Evolutionary conservation across 2,329 filamentous ascomycete species (phyloP).

Genomic region (Akanthomyces muscarius): DNA sequence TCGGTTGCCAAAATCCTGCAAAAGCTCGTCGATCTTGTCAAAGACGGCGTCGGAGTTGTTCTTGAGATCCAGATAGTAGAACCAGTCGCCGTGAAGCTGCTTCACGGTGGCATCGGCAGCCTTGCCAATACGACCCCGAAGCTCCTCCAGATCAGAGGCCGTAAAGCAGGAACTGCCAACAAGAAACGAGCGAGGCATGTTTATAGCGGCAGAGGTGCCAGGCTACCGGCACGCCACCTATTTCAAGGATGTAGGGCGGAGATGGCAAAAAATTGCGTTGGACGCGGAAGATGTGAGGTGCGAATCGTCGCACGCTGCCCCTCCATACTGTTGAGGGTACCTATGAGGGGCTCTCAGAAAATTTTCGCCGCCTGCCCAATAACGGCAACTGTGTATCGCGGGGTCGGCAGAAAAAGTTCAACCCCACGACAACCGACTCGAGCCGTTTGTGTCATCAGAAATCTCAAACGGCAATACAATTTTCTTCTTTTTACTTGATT

Average conservation of each 20-base stretch:
- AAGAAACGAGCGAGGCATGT: conserved; percentile 35
- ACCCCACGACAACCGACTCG: not conserved
- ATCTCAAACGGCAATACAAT: not conserved
- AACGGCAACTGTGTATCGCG: conserved; percentile 4
- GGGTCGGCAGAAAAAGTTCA: conserved; percentile 12
- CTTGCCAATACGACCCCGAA: conserved; percentile 43
- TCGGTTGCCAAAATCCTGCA: conserved; percentile 36
- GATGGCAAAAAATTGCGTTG: conserved; percentile 7
- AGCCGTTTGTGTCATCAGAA: not conserved
- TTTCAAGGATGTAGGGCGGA: conserved; percentile 10
- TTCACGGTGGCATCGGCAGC: conserved; percentile 41
- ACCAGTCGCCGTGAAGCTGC: conserved; percentile 50
- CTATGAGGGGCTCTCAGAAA: conserved; percentile 12
- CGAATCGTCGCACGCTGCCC: not conserved
- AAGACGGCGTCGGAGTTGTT: conserved; percentile 41
- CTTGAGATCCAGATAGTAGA: conserved; percentile 64
- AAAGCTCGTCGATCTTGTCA: conserved; percentile 44
- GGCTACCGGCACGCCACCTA: conserved; percentile 12
- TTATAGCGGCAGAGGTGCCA: conserved; percentile 18
- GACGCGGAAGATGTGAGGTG: conserved; percentile 4
- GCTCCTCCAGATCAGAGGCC: conserved; percentile 40
- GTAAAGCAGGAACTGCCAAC: conserved; percentile 49
- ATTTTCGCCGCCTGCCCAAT: conserved; percentile 11
- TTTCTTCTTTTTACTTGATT: not conserved
- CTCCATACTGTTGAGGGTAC: conserved; percentile 8